phyloP scores from a whole-genome alignment of 768 basidiomycete species.

The Termitomyces sp. region DNA sequence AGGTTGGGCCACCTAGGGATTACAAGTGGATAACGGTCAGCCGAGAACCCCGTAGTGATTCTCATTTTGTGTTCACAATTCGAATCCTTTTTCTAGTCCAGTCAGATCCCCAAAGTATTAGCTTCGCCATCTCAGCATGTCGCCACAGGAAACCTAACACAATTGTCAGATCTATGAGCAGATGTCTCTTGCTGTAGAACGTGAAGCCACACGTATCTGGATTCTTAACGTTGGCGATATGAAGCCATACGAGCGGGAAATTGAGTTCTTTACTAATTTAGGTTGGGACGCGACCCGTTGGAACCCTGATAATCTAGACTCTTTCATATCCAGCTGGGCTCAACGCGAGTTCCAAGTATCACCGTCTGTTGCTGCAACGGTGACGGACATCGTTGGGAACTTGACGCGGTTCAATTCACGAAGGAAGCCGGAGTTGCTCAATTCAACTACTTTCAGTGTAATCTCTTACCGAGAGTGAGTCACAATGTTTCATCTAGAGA shows the following conservation, averaged over 20 bases:
- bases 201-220: slow-evolving; percentile 57
- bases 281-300: slow-evolving; percentile 58
- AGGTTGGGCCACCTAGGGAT: slow-evolving; percentile 59
- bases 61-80: not conserved
- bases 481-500: not conserved
- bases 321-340: slow-evolving; percentile 54
- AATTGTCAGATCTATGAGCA: slow-evolving; percentile 53
- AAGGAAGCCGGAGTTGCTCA: slow-evolving; percentile 63
- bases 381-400: slow-evolving; percentile 51
- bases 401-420: slow-evolving; percentile 52
- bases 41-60: not conserved
- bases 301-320: slow-evolving; percentile 47
- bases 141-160: not conserved
- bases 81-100: not conserved
- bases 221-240: slow-evolving; percentile 76
- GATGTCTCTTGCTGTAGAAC: slow-evolving; percentile 60
- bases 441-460: slow-evolving; percentile 56
- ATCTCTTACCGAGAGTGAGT: slow-evolving; percentile 66
- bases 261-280: slow-evolving; percentile 61
- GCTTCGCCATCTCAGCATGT: not conserved
- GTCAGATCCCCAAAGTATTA: not conserved
- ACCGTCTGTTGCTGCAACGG: slow-evolving; percentile 29
- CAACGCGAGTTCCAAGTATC: slow-evolving; percentile 56
- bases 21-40: slow-evolving; percentile 69
- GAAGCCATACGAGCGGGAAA: slow-evolving; percentile 68